A percentile compares a stretch with the other conserved stretches of the same genome.
These are phyloP conservation scores for Cardiospermum halicacabum DNA, from an alignment of 345 rosid species.

Conservation along the genomic window DNA sequence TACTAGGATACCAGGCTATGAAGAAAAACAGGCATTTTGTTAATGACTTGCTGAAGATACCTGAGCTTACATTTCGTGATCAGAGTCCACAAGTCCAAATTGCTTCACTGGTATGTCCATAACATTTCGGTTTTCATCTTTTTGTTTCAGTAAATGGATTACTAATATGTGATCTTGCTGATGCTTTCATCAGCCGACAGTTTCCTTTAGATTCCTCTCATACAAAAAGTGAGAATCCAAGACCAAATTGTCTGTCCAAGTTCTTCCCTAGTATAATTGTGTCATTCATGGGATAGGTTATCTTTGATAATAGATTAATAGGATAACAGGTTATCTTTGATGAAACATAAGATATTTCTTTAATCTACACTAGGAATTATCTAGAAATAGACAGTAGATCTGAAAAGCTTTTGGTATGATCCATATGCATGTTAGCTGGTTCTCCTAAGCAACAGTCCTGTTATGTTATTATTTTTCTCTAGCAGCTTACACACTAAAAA, in stretches of 20 bases:
- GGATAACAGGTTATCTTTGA: not conserved
- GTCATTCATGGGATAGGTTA: not conserved
- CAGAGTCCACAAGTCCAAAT: constrained; percentile 47
- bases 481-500: not conserved
- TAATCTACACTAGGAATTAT: not conserved
- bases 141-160: not conserved
- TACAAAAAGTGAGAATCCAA: not conserved
- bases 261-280: not conserved
- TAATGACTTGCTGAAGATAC: constrained; percentile 54
- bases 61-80: constrained; percentile 49
- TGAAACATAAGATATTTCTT: not conserved
- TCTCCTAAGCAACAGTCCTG: not conserved
- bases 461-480: not conserved
- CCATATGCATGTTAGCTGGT: not conserved
- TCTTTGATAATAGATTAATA: not conserved
- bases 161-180: not conserved
- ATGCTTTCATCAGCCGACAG: not conserved
- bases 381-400: not conserved
- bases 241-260: constrained; percentile 1
- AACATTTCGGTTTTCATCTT: not conserved
- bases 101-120: constrained; percentile 48
- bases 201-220: not conserved
- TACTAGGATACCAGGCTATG: constrained; percentile 37
- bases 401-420: not conserved
- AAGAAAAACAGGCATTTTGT: constrained; percentile 33